Evolutionary conservation across 2,329 filamentous ascomycete genomes (phyloP).

Genomic region (Epicoccum nigrum): DNA sequence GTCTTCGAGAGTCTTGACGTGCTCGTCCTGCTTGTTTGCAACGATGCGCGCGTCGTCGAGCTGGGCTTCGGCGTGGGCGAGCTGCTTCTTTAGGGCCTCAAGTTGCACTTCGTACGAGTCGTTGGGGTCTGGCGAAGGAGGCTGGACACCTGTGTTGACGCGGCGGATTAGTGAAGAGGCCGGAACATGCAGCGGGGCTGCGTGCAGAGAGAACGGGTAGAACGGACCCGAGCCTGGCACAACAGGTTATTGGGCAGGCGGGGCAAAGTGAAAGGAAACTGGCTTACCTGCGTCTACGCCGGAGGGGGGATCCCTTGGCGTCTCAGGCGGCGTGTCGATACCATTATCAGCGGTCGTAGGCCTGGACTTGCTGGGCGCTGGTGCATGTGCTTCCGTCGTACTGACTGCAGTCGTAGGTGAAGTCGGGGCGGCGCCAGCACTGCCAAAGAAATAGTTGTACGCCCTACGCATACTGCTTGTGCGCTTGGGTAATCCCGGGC

Average conservation of each 20-base stretch:
- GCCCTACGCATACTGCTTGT: conserved; percentile 49
- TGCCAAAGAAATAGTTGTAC: conserved; percentile 50
- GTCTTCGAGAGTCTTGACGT: conserved; percentile 39
- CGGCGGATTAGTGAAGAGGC: conserved; percentile 31
- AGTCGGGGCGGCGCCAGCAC: conserved; percentile 30
- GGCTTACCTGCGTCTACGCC: conserved; percentile 26
- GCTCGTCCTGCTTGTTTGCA: conserved; percentile 36
- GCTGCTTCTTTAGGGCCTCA: conserved; percentile 42
- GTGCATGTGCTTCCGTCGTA: conserved; percentile 28
- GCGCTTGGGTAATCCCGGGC: conserved; percentile 45
- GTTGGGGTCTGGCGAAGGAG: conserved; percentile 36
- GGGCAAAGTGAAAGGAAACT: conserved; percentile 15
- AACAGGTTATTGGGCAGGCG: conserved; percentile 33
- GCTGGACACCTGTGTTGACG: conserved; percentile 28
- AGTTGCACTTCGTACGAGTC: conserved; percentile 40
- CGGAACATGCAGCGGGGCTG: conserved; percentile 23
- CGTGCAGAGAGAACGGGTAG: conserved; percentile 27
- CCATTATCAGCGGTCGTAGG: conserved; percentile 29
- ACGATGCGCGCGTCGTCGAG: conserved; percentile 44
- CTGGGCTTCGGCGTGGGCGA: conserved; percentile 37
- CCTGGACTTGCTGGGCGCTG: conserved; percentile 28
- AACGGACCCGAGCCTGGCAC: conserved; percentile 25
- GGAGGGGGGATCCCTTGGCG: conserved; percentile 31
- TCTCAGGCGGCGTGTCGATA: conserved; percentile 44
- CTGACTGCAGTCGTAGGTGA: conserved; percentile 38